Base-by-base conservation (phyloP, 2,329 filamentous ascomycete species). In the Colletotrichum horii region DNA sequence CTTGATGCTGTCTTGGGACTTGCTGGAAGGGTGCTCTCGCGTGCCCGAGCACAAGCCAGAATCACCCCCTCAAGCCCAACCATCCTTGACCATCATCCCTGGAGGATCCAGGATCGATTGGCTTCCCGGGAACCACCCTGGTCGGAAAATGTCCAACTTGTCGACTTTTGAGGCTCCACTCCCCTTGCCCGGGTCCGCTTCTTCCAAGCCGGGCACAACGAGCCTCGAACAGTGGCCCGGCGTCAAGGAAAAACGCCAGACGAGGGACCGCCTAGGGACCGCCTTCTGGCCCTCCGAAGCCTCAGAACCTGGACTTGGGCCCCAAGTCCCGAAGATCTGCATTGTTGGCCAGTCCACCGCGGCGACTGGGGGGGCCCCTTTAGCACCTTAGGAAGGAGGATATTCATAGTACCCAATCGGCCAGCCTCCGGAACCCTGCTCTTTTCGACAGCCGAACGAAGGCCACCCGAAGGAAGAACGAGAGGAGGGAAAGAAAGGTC, bases 391-490 rank as follows among this genome's bases (percentile, higher is more conserved):
- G 34, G 55, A 30, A 56, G 65, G 62, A 58, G 66, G 64, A 73
- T 73, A 75, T 75, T 73, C 74, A 73, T 75, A 75, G 74, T 34
- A n/a, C 30, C 74, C 70, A 75, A 73, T 73, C 74, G 74, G 74
- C 74, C 74, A 75, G 36, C 74, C 74, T 73, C 74, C 74, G 70
- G 55, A 73, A 68, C 74, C 74, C 74, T 75, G 70, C 58, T 32
- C 19, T 8, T 60, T 34, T 58, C 38, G 64, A 67, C 16, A 48
- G 70, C 73, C 70, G 64, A 65, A 58, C 19, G 22, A 36, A 52
- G 62, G 16, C 69, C 70, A 75, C 38, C 56, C 61, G 22, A 36
- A 16, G 62, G 36, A 32, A 28, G 34, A 28, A 30, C 34, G 30
- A 36, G 36, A 66, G 11, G 28, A 28, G 34, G 16, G 19, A n/a